Conservation (phyloP, 1,284 basidiomycete species). For the Vanrija humicola region DNA sequence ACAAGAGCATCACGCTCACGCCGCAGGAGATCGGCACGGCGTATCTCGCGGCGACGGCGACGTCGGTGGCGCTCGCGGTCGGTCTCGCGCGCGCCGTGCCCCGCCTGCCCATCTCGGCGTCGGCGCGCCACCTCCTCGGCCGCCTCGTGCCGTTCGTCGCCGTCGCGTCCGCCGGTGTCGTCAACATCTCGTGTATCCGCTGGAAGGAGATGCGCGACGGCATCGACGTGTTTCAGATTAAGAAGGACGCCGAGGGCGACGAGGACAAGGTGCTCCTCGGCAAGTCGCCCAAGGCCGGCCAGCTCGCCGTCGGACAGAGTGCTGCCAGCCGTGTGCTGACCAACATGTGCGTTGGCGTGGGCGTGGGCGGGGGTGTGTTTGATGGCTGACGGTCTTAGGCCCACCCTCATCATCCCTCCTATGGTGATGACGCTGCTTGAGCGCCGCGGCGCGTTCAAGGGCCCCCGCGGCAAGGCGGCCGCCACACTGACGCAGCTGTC, state of each 20-base stretch:
- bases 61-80: constrained; percentile 54
- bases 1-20: constrained; percentile 52
- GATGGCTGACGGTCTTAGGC: constrained; percentile 30
- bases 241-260: constrained; percentile 22
- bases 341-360: constrained; percentile 50
- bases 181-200: constrained; percentile 55
- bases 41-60: constrained; percentile 53
- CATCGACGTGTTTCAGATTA: constrained; percentile 50
- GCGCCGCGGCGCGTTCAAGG: constrained; percentile 45
- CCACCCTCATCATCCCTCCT: constrained; percentile 55
- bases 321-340: constrained; percentile 54
- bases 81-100: constrained; percentile 53
- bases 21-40: constrained; percentile 51
- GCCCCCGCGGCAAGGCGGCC: constrained; percentile 40
- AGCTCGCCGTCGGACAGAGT: constrained; percentile 53
- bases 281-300: constrained; percentile 50
- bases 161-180: constrained; percentile 53
- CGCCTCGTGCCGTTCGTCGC: constrained; percentile 55
- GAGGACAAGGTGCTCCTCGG: constrained; percentile 49
- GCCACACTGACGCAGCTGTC: constrained; percentile 46
- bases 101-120: constrained; percentile 36
- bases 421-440: constrained; percentile 52
- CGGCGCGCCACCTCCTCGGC: constrained; percentile 44
- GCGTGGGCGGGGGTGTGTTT: not conserved
- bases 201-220: constrained; percentile 58